Base-by-base conservation (phyloP, 2,329 filamentous ascomycete genomes). In the Exophiala lecanii-corni region DNA sequence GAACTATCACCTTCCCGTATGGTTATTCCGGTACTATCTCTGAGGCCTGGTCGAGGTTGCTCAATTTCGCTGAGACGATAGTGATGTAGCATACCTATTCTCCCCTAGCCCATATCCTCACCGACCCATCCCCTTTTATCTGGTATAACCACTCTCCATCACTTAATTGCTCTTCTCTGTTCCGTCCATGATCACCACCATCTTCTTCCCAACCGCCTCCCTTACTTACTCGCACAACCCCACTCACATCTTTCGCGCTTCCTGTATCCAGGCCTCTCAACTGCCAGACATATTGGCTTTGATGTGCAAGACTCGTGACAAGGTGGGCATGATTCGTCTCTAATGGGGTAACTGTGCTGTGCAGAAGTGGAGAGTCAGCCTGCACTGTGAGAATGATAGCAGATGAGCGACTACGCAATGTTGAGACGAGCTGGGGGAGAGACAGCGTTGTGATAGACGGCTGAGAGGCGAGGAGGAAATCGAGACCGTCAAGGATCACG, bases 201-300 rank as follows among this genome's bases (percentile, higher is more conserved):
- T 60, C 60, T 12, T 64, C 59, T 13, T 48, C 55, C 20, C 43
- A 44, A 12, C 55, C 59, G 31, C 60, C 68, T 3, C 81, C 81
- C 33, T 74, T 72, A 13, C 84, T 89, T 37, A 92, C 73, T 53
- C 89, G 76, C 50, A 96, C 59, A 32, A 95, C 88, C 2, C 91
- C 91, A 65, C 86, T 94, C 21, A 97, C 86, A 65, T 96, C 91
- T 60, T 77, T 82, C 50, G 91, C 89, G n/a, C 82, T 81, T 1
- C 91, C 91, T 0, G 89, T 94, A 59, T 94, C 89, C 48, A 97
- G 64, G 58, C 82, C 74, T 39, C 89, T 73, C 45, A 92, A 68
- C 49, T 85, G 79, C 56, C 94, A 66, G 3, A 91, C 74, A 50
- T 76, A 71, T n/a, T 77, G 68, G 6, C 89, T 86, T 55, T 79